Evolutionary conservation across 1,139 yeast species (phyloP).

Genomic region (Hansenula lynferdii): DNA sequence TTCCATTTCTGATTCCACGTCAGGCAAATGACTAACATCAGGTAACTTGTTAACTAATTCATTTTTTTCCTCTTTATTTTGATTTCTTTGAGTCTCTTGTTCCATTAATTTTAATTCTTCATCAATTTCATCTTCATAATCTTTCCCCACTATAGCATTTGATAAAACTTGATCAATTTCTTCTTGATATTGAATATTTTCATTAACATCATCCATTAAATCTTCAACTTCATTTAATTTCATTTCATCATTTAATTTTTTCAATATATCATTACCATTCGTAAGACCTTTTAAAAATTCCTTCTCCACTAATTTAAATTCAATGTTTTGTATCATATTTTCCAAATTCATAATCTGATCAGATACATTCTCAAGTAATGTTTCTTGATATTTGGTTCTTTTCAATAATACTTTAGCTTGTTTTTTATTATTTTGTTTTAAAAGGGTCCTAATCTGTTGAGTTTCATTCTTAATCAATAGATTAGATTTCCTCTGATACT

Average conservation of each 20-base stretch:
- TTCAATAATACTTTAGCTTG: slow-evolving; percentile 66
- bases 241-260: slow-evolving; percentile 72
- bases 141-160: slow-evolving; percentile 37
- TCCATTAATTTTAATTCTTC: slow-evolving; percentile 45
- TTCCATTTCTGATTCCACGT: slow-evolving; percentile 5
- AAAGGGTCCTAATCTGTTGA: slow-evolving; percentile 23
- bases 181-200: slow-evolving; percentile 73
- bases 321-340: slow-evolving; percentile 67
- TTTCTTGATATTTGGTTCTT: slow-evolving; percentile 78
- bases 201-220: slow-evolving; percentile 80
- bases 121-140: slow-evolving; percentile 49
- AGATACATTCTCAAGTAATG: slow-evolving; percentile 61
- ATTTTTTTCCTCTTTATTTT: slow-evolving; percentile 2
- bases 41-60: slow-evolving; percentile 10
- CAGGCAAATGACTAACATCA: slow-evolving; percentile 12
- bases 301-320: slow-evolving; percentile 82
- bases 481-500: slow-evolving; percentile 62
- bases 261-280: slow-evolving; percentile 75
- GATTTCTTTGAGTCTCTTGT: too few relatives aligned
- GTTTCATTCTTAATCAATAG: slow-evolving; percentile 40
- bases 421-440: slow-evolving; percentile 20
- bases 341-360: slow-evolving; percentile 78
- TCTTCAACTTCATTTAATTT: slow-evolving; percentile 74
- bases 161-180: slow-evolving; percentile 51
- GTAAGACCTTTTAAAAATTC: slow-evolving; percentile 77